Percentiles rank a stretch among this genome's conserved stretches.
These are phyloP conservation scores for Podila epigama DNA, from an alignment of 192 early-diverging fungal species.

Conservation along the genomic window DNA sequence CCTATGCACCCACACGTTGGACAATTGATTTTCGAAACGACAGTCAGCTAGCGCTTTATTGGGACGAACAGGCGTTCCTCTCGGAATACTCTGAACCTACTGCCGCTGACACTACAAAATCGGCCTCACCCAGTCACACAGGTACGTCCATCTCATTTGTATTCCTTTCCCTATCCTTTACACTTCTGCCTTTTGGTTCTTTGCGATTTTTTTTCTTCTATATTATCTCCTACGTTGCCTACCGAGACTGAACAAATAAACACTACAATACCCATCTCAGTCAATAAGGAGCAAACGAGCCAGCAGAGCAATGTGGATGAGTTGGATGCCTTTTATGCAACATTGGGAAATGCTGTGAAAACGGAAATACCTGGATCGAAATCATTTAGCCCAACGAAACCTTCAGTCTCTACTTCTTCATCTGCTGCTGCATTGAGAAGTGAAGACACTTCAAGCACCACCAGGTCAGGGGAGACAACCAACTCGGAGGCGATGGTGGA, in stretches of 20 bases:
- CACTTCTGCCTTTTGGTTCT: no score
- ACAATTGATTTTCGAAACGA: slow-evolving; percentile 50
- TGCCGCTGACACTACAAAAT: background rate
- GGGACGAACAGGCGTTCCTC: slow-evolving; percentile 70
- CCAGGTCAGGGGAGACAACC: no score
- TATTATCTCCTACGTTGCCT: no score
- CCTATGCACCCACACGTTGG: slow-evolving; percentile 68
- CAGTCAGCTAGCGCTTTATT: slow-evolving; percentile 59
- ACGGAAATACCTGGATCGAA: no score
- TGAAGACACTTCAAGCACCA: no score
- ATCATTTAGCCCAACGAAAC: no score
- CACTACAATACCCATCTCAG: no score
- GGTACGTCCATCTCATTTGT: no score
- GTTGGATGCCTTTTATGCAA: slow-evolving; percentile 68
- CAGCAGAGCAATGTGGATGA: slow-evolving; percentile 59
- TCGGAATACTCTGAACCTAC: slow-evolving; percentile 45
- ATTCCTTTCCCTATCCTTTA: no score
- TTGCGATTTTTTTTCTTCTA: no score
- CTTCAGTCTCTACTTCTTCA: slow-evolving; percentile 10
- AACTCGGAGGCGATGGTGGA: background rate
- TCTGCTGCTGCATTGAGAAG: no score
- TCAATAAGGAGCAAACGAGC: slow-evolving; percentile 2
- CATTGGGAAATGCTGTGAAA: slow-evolving; percentile 52
- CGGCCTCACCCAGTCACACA: background rate
- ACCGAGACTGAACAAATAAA: no score